Percentiles rank a stretch among this genome's conserved stretches.
Conservation (phyloP, 2,329 filamentous ascomycete genomes). For the Colletotrichum scovillei region DNA sequence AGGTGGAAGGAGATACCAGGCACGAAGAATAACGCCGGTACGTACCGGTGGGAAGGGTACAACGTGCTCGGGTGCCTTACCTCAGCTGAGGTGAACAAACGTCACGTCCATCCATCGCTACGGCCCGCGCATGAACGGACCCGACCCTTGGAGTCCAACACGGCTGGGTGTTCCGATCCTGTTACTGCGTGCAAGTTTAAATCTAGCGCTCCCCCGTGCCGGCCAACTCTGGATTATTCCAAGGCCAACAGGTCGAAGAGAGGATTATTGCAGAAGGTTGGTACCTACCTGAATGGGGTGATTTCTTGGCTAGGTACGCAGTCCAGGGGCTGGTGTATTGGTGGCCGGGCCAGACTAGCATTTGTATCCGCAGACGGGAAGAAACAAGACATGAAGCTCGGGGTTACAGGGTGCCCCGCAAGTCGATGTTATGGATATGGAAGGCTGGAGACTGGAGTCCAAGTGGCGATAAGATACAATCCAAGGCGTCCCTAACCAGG, state of each 20-base stretch:
- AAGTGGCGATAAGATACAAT: slow-evolving; percentile 11
- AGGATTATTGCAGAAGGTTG: not conserved
- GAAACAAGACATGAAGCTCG: slow-evolving; percentile 23
- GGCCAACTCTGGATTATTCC: not conserved
- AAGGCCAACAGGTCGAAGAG: not conserved
- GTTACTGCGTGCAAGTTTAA: not conserved
- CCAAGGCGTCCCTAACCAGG: not conserved
- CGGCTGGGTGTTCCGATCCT: slow-evolving; percentile 10
- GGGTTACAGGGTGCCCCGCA: slow-evolving; percentile 30
- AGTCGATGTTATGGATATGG: not conserved
- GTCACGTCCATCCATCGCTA: slow-evolving; percentile 23
- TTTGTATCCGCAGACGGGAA: slow-evolving; percentile 7
- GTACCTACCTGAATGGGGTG: not conserved
- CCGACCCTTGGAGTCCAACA: slow-evolving; percentile 16
- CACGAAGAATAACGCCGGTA: not conserved
- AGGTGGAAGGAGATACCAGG: not conserved
- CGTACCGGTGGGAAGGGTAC: not conserved
- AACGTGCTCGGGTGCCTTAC: not conserved
- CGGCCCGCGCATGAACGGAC: slow-evolving; percentile 25
- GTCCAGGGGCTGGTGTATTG: not conserved
- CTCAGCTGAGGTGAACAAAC: slow-evolving; percentile 14
- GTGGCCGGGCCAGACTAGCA: slow-evolving; percentile 2
- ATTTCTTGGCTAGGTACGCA: not conserved
- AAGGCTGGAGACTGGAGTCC: slow-evolving; percentile 5
- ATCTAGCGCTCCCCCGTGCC: not conserved